Evolutionary conservation across 352 stramenopile species (phyloP), one percentile per base, ranked within the genome.

Genomic region (Stramenopiles sp.): DNA sequence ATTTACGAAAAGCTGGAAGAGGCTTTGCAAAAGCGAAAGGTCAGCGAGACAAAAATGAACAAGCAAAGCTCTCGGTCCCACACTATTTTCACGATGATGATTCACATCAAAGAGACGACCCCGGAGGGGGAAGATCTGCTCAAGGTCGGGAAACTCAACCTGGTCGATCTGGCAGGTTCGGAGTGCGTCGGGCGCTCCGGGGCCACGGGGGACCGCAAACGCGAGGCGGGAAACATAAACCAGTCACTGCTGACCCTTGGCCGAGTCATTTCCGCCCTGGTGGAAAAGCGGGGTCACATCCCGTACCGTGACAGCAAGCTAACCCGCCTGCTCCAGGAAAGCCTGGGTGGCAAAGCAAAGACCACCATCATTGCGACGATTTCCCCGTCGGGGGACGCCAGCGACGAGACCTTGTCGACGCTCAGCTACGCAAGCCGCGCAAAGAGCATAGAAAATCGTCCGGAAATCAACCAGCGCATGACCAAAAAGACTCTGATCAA

Each of bases 381-480:
- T 2, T 90, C 86, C 6, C 86, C 86, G 12, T 87, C 80, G 30
- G 77, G 86, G n/a, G 82, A 80, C 35, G 90, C 85, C 32, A 85
- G 98, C 74, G 92, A 99, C 75, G 94, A 99, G 84, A 98, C 92
- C 0, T 78, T 98, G 36, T 97, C 88, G 74, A 98, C 94, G 6
- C 83, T 99, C 12, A 91, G 98, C 77, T 99, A 98, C 79, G 94
- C 94, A 18, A 88, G 90, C 75, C 84, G 92, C 3, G 91, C 91
- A 0, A 93, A 94, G 76, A 85, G 83, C 74, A 97, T 97, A 79
- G 92, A 96, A 80, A 97, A 97, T 82, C 92, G 90, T 75, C 91
- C 91, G 1, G 84, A 94, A 68, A 80, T 94, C 71, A 95, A 95
- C 80, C 85, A 94, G 76, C 89, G 89, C 63, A 92, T 92, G 78